These are phyloP conservation scores for Clonostachys solani DNA, from an alignment of 2,329 filamentous ascomycete genomes.

Conservation along the genomic window DNA sequence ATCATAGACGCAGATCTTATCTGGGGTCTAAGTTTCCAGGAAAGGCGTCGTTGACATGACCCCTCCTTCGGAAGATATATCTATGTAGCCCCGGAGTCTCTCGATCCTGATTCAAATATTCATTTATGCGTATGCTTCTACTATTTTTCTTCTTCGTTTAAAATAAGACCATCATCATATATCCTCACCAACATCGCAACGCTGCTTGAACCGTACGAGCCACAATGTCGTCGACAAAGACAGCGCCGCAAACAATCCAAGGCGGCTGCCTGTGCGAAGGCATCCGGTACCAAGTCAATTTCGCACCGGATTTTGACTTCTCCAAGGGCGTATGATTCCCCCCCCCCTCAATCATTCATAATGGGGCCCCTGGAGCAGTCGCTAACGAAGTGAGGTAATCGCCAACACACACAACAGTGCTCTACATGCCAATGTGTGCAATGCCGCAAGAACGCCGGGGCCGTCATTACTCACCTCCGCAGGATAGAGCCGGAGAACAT, in stretches of 20 bases:
- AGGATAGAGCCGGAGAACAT: constrained; percentile 10
- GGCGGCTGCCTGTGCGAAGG: constrained; percentile 48
- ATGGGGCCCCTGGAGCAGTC: too few relatives aligned
- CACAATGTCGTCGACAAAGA: too few relatives aligned
- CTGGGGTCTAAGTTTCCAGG: too few relatives aligned
- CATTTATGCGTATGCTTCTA: neutral
- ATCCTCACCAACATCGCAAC: too few relatives aligned
- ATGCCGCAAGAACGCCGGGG: constrained; percentile 46
- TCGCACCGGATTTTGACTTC: constrained; percentile 40
- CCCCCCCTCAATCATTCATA: neutral
- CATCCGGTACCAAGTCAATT: constrained; percentile 42
- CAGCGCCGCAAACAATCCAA: constrained; percentile 25
- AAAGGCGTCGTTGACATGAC: neutral
- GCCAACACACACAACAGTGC: constrained; percentile 18
- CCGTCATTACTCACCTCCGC: constrained; percentile 37
- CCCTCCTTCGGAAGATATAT: too few relatives aligned
- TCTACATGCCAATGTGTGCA: constrained; percentile 51
- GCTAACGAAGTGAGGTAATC: neutral
- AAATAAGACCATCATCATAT: neutral
- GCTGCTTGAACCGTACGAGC: too few relatives aligned
- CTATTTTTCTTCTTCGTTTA: too few relatives aligned
- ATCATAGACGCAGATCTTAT: too few relatives aligned
- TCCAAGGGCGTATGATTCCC: constrained; percentile 17
- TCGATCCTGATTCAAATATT: too few relatives aligned
- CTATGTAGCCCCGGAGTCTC: too few relatives aligned